Base-by-base conservation (phyloP, 163 green algal species). In the Coccomyxa subellipsoidea region DNA sequence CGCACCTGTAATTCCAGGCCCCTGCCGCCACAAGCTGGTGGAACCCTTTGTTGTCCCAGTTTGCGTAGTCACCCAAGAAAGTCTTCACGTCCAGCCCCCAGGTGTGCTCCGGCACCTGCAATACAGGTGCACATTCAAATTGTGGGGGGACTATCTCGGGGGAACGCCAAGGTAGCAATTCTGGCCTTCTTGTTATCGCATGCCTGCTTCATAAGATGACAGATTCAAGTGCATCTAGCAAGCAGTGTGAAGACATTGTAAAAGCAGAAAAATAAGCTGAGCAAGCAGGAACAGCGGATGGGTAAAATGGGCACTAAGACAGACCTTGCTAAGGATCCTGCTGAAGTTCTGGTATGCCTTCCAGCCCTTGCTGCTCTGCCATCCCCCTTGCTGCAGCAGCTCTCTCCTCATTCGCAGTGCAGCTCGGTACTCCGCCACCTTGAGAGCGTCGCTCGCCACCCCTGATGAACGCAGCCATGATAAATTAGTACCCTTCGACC, bases 41-140 rank as follows among this genome's bases (percentile, higher is more conserved):
- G 39, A 94, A 90, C 35, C 84, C 85, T 0, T 80, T 80, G 54
- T 95, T 95, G 80, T 9, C 84, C 87, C 90, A 95, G 80, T 90
- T 89, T 38, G 38, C 73, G 25, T 79, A 87, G 37, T 92, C 84
- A 0, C 37, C 77, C 35, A 90, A 84, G 36, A 54, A 77, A 0
- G 83, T 81, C 78, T 92, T 91, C 21, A 83, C 87, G 69, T 93
- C 89, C 0, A 89, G 31, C 7, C 91, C 90, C 89, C 90, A 94
- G 4, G 92, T 95, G 82, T 95, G 92, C 80, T 95, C 92, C 0
- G 90, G 76, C 18, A 93, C 71, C 83, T 93, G 90, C 37, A 85
- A 9, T 31, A 12, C 29, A 35, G 21, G 21, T 4, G 1, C 32
- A 23, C 32, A 18, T 23, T 73, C 7, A 34, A 23, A 18, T 3